Conservation (phyloP, 495 filamentous ascomycete genomes). For the Collariella sp. region DNA sequence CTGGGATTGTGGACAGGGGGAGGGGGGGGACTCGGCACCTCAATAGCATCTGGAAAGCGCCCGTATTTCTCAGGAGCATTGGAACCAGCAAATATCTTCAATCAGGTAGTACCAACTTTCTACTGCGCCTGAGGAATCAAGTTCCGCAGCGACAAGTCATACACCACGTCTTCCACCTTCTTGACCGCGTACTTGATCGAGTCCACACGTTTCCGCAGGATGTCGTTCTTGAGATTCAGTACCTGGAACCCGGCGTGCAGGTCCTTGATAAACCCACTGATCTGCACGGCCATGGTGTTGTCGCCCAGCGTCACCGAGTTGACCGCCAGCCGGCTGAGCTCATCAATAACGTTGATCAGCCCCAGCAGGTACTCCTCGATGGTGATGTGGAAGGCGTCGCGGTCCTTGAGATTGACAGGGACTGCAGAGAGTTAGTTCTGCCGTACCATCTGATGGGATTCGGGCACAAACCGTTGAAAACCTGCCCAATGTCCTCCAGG, state of each 20-base stretch:
- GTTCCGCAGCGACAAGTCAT: slow-evolving; percentile 82
- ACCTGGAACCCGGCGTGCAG: slow-evolving; percentile 93
- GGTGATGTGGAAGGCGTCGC: slow-evolving; percentile 86
- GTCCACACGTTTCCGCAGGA: slow-evolving; percentile 76
- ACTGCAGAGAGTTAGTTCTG: slow-evolving; percentile 45
- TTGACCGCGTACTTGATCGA: slow-evolving; percentile 95
- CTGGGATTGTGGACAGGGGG: too few relatives aligned
- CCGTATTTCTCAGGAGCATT: too few relatives aligned
- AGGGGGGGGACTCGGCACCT: too few relatives aligned
- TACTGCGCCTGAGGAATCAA: slow-evolving; percentile 51
- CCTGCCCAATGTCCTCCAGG: slow-evolving; percentile 75
- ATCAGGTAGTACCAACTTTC: background rate
- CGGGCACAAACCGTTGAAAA: slow-evolving; percentile 54
- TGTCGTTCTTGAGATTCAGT: slow-evolving; percentile 93
- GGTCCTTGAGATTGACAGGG: slow-evolving; percentile 87
- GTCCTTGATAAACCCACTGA: slow-evolving; percentile 90
- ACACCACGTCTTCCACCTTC: slow-evolving; percentile 96
- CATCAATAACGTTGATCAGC: slow-evolving; percentile 77
- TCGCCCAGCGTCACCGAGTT: slow-evolving; percentile 94
- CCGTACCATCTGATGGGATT: background rate
- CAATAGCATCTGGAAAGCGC: too few relatives aligned
- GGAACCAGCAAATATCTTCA: too few relatives aligned
- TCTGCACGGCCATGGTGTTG: slow-evolving; percentile 69
- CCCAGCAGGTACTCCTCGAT: slow-evolving; percentile 94
- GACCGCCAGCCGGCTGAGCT: slow-evolving; percentile 84